Evolutionary conservation across 139 green algal genomes (phyloP).

Genomic region (Chlamydomonas asymmetrica): DNA sequence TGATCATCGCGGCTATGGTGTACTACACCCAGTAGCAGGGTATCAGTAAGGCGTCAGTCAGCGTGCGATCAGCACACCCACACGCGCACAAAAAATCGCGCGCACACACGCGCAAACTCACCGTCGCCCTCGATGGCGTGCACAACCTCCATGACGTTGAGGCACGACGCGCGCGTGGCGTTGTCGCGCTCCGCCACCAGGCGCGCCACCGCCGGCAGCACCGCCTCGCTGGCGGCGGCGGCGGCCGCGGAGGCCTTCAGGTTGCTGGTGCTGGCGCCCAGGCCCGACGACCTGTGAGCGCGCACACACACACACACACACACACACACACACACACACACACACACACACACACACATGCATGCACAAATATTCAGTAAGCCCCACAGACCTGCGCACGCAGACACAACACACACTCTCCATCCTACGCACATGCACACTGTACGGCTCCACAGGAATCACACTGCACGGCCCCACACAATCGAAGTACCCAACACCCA

Average conservation of each 20-base stretch:
- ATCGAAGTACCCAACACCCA: not conserved
- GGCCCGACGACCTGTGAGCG: too few relatives aligned
- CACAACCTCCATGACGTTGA: conserved; percentile 73
- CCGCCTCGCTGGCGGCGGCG: conserved; percentile 5
- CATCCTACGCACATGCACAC: too few relatives aligned
- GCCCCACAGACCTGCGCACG: too few relatives aligned
- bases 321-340: too few relatives aligned
- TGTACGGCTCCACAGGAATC: too few relatives aligned
- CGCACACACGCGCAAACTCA: conserved; percentile 16
- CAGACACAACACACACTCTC: too few relatives aligned
- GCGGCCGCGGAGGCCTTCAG: not conserved
- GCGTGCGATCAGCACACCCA: not conserved
- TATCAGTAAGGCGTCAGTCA: not conserved
- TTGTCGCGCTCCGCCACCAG: conserved; percentile 85
- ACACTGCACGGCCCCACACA: not conserved
- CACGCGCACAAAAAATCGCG: not conserved
- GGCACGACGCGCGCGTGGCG: conserved; percentile 70
- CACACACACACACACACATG: too few relatives aligned
- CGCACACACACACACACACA: too few relatives aligned
- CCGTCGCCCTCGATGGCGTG: conserved; percentile 76
- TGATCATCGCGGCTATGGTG: too few relatives aligned
- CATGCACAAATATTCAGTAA: too few relatives aligned
- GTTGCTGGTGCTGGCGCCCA: not conserved
- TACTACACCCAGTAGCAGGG: not conserved
- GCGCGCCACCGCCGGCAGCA: conserved; percentile 51